Percentiles rank a stretch among this genome's conserved stretches.
Conservation (phyloP, 257 asterid genomes). For the Voacanga thouarsii region DNA sequence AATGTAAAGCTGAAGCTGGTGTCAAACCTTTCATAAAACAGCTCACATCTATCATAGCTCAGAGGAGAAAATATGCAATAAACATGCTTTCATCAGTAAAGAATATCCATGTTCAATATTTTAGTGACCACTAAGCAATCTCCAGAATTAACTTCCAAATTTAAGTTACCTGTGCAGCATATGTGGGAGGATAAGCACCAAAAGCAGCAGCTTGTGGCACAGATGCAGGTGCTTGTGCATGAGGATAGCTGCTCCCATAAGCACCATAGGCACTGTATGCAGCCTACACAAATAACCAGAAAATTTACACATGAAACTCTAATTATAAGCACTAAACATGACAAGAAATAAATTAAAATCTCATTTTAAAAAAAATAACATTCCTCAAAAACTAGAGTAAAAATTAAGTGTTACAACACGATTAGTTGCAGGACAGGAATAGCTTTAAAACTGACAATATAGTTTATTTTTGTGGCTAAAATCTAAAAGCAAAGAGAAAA, state of each 20-base stretch:
- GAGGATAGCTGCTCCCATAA: constrained; percentile 64
- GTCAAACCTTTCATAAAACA: neutral
- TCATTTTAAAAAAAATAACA: no score
- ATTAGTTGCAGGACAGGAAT: neutral
- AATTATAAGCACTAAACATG: neutral
- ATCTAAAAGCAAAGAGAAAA: neutral
- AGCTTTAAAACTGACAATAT: neutral
- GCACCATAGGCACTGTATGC: constrained; percentile 63
- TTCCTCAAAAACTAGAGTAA: neutral
- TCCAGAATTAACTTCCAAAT: neutral
- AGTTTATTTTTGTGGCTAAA: no score
- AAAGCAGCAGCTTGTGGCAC: constrained; percentile 74
- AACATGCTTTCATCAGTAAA: neutral
- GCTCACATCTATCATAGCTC: neutral
- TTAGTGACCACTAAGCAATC: neutral
- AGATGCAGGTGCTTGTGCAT: constrained; percentile 61
- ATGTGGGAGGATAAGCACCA: constrained; percentile 80
- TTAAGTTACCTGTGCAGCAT: constrained; percentile 64
- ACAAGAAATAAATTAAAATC: no score
- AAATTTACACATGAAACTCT: neutral
- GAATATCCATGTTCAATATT: neutral
- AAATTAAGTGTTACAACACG: neutral
- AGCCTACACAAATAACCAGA: constrained; percentile 40
- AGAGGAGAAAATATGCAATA: neutral
- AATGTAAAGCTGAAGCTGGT: neutral